Percentiles rank a stretch among this genome's conserved stretches.
Conservation (phyloP, 1,139 yeast species). For the Hanseniaspora uvarum region DNA sequence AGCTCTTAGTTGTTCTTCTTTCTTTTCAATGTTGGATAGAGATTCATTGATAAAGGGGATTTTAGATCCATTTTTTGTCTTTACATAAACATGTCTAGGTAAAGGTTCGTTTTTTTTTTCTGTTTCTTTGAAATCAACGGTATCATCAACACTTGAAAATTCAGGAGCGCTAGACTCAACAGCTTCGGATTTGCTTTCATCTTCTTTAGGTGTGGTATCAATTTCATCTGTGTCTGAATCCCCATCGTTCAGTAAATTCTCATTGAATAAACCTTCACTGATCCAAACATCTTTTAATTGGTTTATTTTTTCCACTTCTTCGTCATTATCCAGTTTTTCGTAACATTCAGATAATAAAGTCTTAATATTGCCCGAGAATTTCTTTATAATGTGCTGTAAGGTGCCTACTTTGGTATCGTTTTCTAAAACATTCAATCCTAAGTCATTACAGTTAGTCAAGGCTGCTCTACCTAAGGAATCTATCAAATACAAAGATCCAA, state of each 20-base stretch:
- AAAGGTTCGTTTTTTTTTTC: background rate
- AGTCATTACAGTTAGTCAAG: constrained; percentile 54
- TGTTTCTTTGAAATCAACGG: background rate
- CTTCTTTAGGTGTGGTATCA: background rate
- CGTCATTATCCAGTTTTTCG: constrained; percentile 39
- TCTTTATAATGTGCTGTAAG: constrained; percentile 60
- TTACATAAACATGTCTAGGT: constrained; percentile 13
- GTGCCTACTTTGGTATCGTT: constrained; percentile 50
- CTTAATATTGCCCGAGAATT: constrained; percentile 49
- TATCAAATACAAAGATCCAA: constrained; percentile 82
- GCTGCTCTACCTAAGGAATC: constrained; percentile 86
- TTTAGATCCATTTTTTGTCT: constrained; percentile 2
- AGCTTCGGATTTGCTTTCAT: background rate
- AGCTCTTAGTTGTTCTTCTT: constrained; percentile 13
- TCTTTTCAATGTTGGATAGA: constrained; percentile 1
- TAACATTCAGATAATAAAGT: constrained; percentile 52
- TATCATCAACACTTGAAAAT: background rate
- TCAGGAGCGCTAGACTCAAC: background rate
- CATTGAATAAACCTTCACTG: constrained; percentile 66
- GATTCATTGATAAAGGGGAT: constrained; percentile 2
- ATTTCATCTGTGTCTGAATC: constrained; percentile 1
- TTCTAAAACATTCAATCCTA: constrained; percentile 26
- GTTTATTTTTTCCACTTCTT: constrained; percentile 57
- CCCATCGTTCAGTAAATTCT: constrained; percentile 36
- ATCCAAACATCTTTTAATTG: constrained; percentile 91